phyloP scores from a whole-genome alignment of 2,329 filamentous ascomycete species.

The Chrysoporthe cubensis region DNA sequence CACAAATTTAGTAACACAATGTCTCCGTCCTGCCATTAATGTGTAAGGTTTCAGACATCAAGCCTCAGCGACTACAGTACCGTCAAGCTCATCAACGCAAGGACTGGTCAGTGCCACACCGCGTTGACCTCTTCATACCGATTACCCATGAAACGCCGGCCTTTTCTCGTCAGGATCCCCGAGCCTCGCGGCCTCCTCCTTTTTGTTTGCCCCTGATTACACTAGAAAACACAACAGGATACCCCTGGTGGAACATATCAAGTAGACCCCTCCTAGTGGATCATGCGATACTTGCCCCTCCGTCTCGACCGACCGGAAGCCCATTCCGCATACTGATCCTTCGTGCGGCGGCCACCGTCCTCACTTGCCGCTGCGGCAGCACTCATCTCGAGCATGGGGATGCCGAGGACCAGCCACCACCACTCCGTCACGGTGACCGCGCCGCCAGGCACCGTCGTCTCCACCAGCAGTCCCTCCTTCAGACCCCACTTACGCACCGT shows the following conservation, averaged over 20 bases:
- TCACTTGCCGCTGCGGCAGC: not conserved
- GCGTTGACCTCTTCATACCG: not conserved
- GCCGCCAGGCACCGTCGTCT: constrained; percentile 41
- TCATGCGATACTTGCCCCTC: constrained; percentile 23
- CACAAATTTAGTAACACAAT: not conserved
- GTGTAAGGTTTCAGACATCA: not conserved
- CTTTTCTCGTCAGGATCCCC: not conserved
- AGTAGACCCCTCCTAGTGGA: not conserved
- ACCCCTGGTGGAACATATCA: not conserved
- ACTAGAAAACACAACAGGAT: not conserved
- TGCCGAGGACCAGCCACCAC: constrained; percentile 68
- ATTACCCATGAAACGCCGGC: not conserved
- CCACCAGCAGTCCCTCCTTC: constrained; percentile 53
- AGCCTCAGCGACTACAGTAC: not conserved
- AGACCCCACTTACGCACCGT: constrained; percentile 64
- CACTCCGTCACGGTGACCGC: constrained; percentile 54
- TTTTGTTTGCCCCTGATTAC: not conserved
- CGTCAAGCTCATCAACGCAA: not conserved
- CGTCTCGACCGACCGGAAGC: constrained; percentile 17
- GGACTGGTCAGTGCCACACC: not conserved
- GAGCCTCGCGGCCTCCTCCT: not conserved
- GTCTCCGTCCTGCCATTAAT: not conserved
- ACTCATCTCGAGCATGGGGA: constrained; percentile 28
- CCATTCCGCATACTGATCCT: constrained; percentile 25
- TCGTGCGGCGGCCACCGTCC: constrained; percentile 3